A percentile compares a stretch with the other conserved stretches of the same genome.
These are phyloP conservation scores for Fraxinus baroniana DNA, from an alignment of 305 asterid genomes.

Conservation along the genomic window DNA sequence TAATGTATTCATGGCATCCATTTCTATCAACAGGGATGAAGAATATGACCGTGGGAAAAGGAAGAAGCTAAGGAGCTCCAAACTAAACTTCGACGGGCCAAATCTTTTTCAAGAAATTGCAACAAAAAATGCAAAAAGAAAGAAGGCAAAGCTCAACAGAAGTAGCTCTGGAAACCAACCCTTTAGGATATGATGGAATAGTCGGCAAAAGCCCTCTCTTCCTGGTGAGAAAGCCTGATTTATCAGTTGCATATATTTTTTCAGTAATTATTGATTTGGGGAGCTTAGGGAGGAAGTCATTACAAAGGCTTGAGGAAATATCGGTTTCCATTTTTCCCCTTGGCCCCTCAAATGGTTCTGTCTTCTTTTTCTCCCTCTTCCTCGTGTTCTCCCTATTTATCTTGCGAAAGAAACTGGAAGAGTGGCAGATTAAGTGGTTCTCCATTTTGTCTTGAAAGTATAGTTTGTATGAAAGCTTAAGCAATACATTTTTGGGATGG, in stretches of 20 bases:
- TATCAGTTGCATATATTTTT: background rate
- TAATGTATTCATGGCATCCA: background rate
- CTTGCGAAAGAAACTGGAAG: background rate
- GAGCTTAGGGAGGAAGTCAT: background rate
- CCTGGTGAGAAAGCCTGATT: background rate
- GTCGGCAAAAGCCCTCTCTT: background rate
- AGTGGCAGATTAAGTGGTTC: background rate
- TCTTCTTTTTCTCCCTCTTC: background rate
- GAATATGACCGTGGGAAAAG: constrained; percentile 88
- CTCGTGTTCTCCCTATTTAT: background rate
- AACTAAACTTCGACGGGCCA: constrained; percentile 51
- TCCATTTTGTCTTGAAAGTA: background rate
- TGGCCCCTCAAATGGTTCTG: background rate
- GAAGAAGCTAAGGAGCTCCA: constrained; percentile 66
- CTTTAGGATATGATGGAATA: constrained; percentile 54
- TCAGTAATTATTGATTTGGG: background rate
- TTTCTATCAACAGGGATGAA: constrained; percentile 66
- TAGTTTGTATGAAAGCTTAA: background rate
- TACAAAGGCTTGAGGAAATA: background rate
- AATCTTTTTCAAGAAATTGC: constrained; percentile 81
- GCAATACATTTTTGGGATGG: background rate
- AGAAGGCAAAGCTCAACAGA: constrained; percentile 43
- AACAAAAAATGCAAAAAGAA: constrained; percentile 37
- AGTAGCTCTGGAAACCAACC: constrained; percentile 50
- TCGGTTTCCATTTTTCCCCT: background rate